Conservation (phyloP, 495 filamentous ascomycete species). For the Xylaria flabelliformis region DNA sequence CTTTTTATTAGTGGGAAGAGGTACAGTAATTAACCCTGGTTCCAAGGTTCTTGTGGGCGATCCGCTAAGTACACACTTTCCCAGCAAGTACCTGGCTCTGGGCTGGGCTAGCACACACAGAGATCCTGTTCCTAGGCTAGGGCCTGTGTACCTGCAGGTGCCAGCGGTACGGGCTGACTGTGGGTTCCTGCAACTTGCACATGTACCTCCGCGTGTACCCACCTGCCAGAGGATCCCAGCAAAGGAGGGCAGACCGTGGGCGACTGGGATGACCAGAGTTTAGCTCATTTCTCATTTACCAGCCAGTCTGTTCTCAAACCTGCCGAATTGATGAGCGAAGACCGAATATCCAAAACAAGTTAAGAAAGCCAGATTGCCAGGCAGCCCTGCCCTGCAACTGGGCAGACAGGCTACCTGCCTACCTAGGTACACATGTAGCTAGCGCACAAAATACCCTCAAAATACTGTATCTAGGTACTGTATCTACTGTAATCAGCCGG, state of each 20-base stretch:
- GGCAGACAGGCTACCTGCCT: not conserved
- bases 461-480: not conserved
- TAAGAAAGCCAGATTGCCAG: conserved; percentile 22
- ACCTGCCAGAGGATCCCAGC: conserved; percentile 22
- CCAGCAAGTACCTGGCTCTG: conserved; percentile 10
- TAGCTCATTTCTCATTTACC: conserved; percentile 30
- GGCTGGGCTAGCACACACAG: conserved; percentile 9
- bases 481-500: conserved; percentile 16
- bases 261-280: conserved; percentile 15
- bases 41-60: conserved; percentile 10
- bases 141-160: conserved; percentile 29
- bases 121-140: conserved; percentile 17
- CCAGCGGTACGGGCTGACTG: conserved; percentile 30
- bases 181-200: conserved; percentile 29
- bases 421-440: not conserved
- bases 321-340: conserved; percentile 25
- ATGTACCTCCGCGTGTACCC: conserved; percentile 29
- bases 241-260: not conserved
- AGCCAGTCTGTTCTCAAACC: conserved; percentile 29
- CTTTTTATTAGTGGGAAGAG: conserved; percentile 6
- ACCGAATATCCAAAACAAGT: conserved; percentile 16
- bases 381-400: conserved; percentile 24
- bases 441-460: not conserved
- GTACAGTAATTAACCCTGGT: conserved; percentile 21
- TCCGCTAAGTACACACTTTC: conserved; percentile 20